Percentiles rank a stretch among this genome's conserved stretches.
phyloP scores from a whole-genome alignment of 2,329 filamentous ascomycete species.

The Gaeumannomyces sp. region DNA sequence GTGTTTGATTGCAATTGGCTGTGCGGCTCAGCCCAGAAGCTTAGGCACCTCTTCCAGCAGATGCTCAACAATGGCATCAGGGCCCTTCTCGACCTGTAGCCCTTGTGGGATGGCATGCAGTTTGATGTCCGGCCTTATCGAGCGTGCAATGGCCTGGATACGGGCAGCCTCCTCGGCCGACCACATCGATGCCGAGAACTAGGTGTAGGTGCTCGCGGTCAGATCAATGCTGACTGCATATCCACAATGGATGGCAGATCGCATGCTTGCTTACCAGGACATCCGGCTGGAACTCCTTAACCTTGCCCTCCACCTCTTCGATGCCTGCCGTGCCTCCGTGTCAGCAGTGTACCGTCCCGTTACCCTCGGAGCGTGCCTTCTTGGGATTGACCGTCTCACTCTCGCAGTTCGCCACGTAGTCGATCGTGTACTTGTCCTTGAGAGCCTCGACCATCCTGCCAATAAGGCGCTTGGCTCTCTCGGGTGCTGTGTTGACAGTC shows the following conservation, averaged over 20 bases:
- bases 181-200: conserved; percentile 57
- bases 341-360: not conserved
- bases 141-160: conserved; percentile 37
- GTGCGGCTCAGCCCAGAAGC: conserved; percentile 15
- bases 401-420: conserved; percentile 55
- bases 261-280: conserved; percentile 20
- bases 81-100: conserved; percentile 45
- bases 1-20: not conserved
- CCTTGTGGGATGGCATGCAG: conserved; percentile 48
- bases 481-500: conserved; percentile 62
- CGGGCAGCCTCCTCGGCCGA: conserved; percentile 38
- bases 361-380: not conserved
- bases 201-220: not conserved
- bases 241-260: not conserved
- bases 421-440: conserved; percentile 57
- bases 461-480: conserved; percentile 56
- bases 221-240: not conserved
- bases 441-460: conserved; percentile 55
- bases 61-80: conserved; percentile 49
- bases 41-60: conserved; percentile 35
- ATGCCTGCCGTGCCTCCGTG: conserved; percentile 31
- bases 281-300: conserved; percentile 21
- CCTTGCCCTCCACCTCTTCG: conserved; percentile 41
- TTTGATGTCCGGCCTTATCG: conserved; percentile 39
- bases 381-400: conserved; percentile 33